Evolutionary conservation across 306 rosid genomes (phyloP).

Genomic region (Quercus wislizeni): DNA sequence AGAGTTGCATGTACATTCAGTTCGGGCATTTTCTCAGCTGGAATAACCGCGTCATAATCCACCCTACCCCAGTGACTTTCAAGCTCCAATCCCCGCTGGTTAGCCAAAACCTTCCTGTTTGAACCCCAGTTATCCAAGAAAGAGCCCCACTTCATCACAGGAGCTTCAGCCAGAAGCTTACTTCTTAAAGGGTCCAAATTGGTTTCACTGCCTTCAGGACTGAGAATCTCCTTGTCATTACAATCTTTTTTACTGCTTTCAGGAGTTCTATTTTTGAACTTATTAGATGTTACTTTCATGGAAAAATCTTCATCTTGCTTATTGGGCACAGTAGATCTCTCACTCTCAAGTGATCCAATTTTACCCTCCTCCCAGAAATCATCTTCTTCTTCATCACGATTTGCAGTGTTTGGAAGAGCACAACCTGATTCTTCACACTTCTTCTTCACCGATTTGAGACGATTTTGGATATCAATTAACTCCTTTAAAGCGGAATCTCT

Average conservation of each 20-base stretch:
- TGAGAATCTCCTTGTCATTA: constrained; percentile 15
- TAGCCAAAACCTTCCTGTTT: constrained; percentile 59
- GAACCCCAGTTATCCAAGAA: constrained; percentile 65
- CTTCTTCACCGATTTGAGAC: constrained; percentile 54
- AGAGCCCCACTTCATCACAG: constrained; percentile 70
- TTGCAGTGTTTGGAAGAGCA: constrained; percentile 39
- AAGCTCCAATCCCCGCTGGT: constrained; percentile 91
- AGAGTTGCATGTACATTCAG: constrained; percentile 51
- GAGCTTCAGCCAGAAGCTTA: constrained; percentile 83
- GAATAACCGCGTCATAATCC: constrained; percentile 75
- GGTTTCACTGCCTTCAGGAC: constrained; percentile 24
- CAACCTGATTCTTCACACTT: constrained; percentile 86
- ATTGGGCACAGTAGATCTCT: constrained; percentile 10
- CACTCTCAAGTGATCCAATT: constrained; percentile 26
- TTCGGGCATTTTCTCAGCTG: constrained; percentile 82
- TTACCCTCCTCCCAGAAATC: constrained; percentile 91
- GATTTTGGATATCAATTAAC: constrained; percentile 68
- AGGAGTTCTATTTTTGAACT: constrained; percentile 21
- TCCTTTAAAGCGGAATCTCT: constrained; percentile 80
- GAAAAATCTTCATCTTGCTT: constrained; percentile 22
- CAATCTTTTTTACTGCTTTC: constrained; percentile 23
- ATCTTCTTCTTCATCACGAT: constrained; percentile 47
- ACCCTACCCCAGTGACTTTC: constrained; percentile 98
- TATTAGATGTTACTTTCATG: constrained; percentile 35
- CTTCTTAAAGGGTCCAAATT: constrained; percentile 44